A percentile compares a stretch with the other conserved stretches of the same genome.
These are phyloP conservation scores for Cryptococcus sp. DNA, from an alignment of 1,284 basidiomycete species.

Conservation along the genomic window DNA sequence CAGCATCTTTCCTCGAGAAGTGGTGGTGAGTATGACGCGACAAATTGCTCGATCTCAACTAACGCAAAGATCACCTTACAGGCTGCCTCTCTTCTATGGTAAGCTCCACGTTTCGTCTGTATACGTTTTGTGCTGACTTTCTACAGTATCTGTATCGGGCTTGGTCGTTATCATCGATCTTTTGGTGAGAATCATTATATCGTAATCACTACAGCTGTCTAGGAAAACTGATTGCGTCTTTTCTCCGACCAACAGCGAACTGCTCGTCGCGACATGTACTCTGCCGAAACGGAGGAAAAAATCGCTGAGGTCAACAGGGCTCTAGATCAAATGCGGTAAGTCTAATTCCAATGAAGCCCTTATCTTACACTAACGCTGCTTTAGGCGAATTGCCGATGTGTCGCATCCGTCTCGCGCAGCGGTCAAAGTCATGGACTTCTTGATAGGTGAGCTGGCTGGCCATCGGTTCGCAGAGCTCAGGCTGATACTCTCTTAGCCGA, in stretches of 20 bases:
- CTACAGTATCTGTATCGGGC: constrained; percentile 46
- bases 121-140: not conserved
- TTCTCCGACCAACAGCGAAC: constrained; percentile 27
- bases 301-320: constrained; percentile 48
- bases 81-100: constrained; percentile 50
- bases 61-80: not conserved
- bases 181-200: constrained; percentile 28
- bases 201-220: not conserved
- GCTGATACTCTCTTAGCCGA: constrained; percentile 32
- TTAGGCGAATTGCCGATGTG: constrained; percentile 43
- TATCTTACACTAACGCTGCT: not conserved
- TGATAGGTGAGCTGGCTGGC: constrained; percentile 33
- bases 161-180: constrained; percentile 54
- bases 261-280: constrained; percentile 42
- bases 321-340: constrained; percentile 47
- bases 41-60: not conserved
- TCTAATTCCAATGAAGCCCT: not conserved
- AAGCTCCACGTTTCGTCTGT: not conserved
- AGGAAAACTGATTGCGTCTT: not conserved
- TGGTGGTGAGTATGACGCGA: constrained; percentile 47
- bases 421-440: constrained; percentile 53
- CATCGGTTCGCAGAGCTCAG: not conserved
- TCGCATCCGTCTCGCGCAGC: constrained; percentile 52
- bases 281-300: constrained; percentile 46
- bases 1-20: constrained; percentile 52